Evolutionary conservation across 1,284 basidiomycete species (phyloP).

Genomic region (Cutaneotrichosporon sp.): DNA sequence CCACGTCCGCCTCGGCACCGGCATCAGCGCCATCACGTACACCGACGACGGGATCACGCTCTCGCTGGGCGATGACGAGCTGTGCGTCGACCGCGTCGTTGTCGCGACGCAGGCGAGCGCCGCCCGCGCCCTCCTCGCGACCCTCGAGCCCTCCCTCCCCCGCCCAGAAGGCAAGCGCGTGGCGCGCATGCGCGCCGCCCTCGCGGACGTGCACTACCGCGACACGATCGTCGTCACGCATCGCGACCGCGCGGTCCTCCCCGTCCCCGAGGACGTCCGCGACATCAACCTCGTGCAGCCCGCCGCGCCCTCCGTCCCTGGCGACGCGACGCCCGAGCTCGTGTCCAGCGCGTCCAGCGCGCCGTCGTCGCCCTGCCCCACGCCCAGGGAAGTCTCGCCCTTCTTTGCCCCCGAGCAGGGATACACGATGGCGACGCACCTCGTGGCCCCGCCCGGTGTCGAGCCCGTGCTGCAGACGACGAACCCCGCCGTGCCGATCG

Average conservation of each 20-base stretch:
- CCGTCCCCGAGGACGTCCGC: conserved; percentile 59
- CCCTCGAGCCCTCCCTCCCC: conserved; percentile 28
- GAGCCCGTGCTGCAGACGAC: conserved; percentile 66
- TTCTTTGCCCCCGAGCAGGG: conserved; percentile 32
- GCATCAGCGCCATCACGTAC: conserved; percentile 28
- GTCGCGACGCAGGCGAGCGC: conserved; percentile 70
- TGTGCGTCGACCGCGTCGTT: conserved; percentile 63
- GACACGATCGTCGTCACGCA: conserved; percentile 68
- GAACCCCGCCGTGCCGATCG: conserved; percentile 65
- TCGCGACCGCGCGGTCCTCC: conserved; percentile 63
- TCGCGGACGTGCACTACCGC: conserved; percentile 43
- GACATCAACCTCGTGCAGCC: conserved; percentile 66
- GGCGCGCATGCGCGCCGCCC: conserved; percentile 31
- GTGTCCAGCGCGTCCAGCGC: conserved; percentile 9
- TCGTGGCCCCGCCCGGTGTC: conserved; percentile 41
- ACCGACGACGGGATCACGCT: conserved; percentile 17
- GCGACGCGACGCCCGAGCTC: conserved; percentile 6
- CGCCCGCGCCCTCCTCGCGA: conserved; percentile 54
- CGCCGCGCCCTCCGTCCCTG: too few relatives aligned
- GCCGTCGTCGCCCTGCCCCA: conserved; percentile 16
- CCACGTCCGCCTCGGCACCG: conserved; percentile 28
- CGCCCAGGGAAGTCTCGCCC: conserved; percentile 19
- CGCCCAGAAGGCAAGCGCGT: conserved; percentile 27
- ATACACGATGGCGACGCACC: conserved; percentile 69
- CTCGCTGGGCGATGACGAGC: conserved; percentile 21